Conservation (phyloP, 768 basidiomycete genomes). For the Naganishia kalamii region DNA sequence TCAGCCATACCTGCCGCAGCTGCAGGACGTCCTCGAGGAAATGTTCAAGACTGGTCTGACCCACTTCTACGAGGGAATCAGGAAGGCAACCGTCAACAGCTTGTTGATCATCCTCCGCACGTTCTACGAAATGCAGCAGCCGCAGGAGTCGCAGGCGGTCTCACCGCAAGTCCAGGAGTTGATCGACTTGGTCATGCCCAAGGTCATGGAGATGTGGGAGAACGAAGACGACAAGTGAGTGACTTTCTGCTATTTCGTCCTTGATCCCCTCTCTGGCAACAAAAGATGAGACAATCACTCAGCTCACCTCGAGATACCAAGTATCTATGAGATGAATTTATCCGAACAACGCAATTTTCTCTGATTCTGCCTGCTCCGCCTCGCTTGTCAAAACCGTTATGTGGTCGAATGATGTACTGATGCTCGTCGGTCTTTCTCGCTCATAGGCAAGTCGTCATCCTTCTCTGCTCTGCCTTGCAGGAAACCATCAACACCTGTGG, state of each 20-base stretch:
- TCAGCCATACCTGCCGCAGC: slow-evolving; percentile 78
- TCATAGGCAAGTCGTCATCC: slow-evolving; percentile 72
- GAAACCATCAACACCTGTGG: slow-evolving; percentile 90
- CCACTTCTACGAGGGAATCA: slow-evolving; percentile 96
- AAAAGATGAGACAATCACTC: slow-evolving; percentile 60
- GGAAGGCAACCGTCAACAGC: slow-evolving; percentile 83
- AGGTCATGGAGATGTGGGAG: slow-evolving; percentile 80
- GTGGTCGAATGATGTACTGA: slow-evolving; percentile 4
- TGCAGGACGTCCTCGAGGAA: slow-evolving; percentile 73
- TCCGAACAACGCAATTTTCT: slow-evolving; percentile 25
- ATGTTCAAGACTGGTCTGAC: slow-evolving; percentile 54
- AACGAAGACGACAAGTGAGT: slow-evolving; percentile 95
- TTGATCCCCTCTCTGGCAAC: slow-evolving; percentile 8
- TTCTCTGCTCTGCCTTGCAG: slow-evolving; percentile 78
- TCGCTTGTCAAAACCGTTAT: not conserved
- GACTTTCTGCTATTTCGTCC: slow-evolving; percentile 12
- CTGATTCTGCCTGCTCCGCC: slow-evolving; percentile 45
- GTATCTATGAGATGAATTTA: slow-evolving; percentile 57
- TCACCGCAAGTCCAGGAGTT: slow-evolving; percentile 70
- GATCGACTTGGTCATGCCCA: slow-evolving; percentile 64
- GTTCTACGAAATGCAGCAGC: slow-evolving; percentile 81
- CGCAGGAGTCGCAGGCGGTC: slow-evolving; percentile 71
- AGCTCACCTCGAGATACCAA: slow-evolving; percentile 69
- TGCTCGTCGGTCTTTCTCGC: slow-evolving; percentile 21
- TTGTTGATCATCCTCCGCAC: slow-evolving; percentile 81